Evolutionary conservation across 2,329 filamentous ascomycete genomes (phyloP), one percentile per base, ranked within the genome.

Genomic region (Epichloe festucae): DNA sequence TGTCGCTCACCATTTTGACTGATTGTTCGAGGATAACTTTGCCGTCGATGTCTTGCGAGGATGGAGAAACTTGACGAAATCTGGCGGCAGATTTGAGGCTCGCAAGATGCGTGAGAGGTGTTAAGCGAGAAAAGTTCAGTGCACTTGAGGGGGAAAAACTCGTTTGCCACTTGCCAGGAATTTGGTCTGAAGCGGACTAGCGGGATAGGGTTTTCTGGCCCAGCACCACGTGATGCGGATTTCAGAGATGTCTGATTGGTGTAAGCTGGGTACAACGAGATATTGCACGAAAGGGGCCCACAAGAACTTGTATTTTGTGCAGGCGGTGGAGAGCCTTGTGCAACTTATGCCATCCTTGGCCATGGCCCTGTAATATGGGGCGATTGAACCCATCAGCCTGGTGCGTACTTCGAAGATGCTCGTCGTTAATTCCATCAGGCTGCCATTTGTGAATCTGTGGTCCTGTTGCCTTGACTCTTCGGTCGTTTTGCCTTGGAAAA

Each of bases 1-100:
- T 56, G 62, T 64, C 64, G 67, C 80, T 81, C 78, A 85, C 81
- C 81, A 85, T 85, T 70, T 82, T 84, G 80, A 75, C 74, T 77
- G 71, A 76, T 75, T 74, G 66, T 68, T 63, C 69, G 64, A 35
- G 38, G 21, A 23, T 5, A 31, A 65, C 66, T 63, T 63, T 66
- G 63, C 63, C 63, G 65, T 69, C 62, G 65, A 62, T 61, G 56
- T 67, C 66, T 70, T 69, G 73, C 72, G 74, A 76, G 71, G 66
- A 62, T 65, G 59, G 65, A 63, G 64, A 68, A 70, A 66, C 63
- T 72, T 73, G 71, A 70, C 70, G 67, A 74, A 76, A 76, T 76
- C 73, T 75, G 72, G 66, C 65, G 69, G 69, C 73, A 75, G 74
- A 77, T 75, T 76, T 70, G 69, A 69, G 67, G 70, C 72, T 74